Conservation (phyloP, 1,139 yeast species). For the Candida neerlandica region DNA sequence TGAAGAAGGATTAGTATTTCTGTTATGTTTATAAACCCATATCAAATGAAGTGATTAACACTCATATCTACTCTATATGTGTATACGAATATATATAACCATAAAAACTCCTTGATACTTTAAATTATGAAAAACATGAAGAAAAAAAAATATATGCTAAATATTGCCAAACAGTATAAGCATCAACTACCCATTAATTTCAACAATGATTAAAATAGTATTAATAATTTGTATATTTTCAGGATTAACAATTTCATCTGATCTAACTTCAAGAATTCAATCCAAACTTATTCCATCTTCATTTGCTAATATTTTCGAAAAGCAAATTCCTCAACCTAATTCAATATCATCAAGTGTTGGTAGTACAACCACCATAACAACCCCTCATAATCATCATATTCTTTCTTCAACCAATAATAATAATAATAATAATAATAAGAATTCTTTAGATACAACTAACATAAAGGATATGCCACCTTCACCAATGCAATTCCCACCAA, state of each 20-base stretch:
- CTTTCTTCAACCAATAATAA: neutral
- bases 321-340: neutral
- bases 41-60: neutral
- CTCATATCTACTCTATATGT: neutral
- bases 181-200: neutral
- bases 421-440: neutral
- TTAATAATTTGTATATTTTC: neutral
- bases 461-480: constrained; percentile 10
- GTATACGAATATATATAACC: too few relatives aligned
- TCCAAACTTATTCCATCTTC: constrained; percentile 7
- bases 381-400: neutral
- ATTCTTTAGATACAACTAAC: neutral
- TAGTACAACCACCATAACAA: neutral
- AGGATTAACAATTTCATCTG: neutral
- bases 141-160: neutral
- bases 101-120: too few relatives aligned
- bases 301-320: constrained; percentile 4
- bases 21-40: neutral
- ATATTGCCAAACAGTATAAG: too few relatives aligned
- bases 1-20: neutral
- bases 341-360: constrained; percentile 11
- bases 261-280: constrained; percentile 2
- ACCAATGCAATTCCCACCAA: constrained; percentile 16
- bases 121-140: neutral
- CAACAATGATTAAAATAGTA: constrained; percentile 1